Base-by-base conservation (phyloP, 140 eudicot genomes). In the Stevia rebaudiana region DNA sequence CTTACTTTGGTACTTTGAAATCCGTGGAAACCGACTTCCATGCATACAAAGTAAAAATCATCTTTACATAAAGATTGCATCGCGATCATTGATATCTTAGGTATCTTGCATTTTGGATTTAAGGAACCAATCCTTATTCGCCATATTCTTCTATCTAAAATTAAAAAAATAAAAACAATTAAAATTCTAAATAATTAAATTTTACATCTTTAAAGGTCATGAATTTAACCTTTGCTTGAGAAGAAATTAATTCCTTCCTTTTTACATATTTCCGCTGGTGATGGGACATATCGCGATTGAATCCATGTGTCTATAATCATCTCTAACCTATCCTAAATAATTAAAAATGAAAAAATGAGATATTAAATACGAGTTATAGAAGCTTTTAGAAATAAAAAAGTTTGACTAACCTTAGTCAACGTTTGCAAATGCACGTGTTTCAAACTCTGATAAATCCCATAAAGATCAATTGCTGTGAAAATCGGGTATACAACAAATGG, bases 351-450 rank as follows among this genome's bases (percentile, higher is more conserved):
- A 60, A 43, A 19, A 40, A 10, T 49, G 6, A 51, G 56, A n/a
- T 24, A 25, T 46, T 22, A 28, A 15, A 58, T 17, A 43, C 11
- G 3, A 5, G 40, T 18, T 69, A 22, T 19, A 46, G n/a, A 67
- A 37, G 40, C 52, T 31, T 7, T 21, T 50, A 18, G 33, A 25
- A 35, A 1, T 31, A 17, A 30, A 37, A 37, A 63, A 11, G n/a
- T 37, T 43, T 25, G 80, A 60, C 84, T 28, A 71, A 90, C 98
- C 98, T 91, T 91, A 11, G 96, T 91, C 57, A 91, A 71, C 6
- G 95, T 91, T 69, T 87, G 95, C 63, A 91, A 84, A 74, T 91
- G 98, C 51, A 91, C 98, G 68, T 91, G 95, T 75, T 84, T 91
- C 37, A 91, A 75, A 62, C 88, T 81, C 78, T 82, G 95, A 78